phyloP scores from a whole-genome alignment of 2,329 filamentous ascomycete species.

The Colletotrichum caudatum region DNA sequence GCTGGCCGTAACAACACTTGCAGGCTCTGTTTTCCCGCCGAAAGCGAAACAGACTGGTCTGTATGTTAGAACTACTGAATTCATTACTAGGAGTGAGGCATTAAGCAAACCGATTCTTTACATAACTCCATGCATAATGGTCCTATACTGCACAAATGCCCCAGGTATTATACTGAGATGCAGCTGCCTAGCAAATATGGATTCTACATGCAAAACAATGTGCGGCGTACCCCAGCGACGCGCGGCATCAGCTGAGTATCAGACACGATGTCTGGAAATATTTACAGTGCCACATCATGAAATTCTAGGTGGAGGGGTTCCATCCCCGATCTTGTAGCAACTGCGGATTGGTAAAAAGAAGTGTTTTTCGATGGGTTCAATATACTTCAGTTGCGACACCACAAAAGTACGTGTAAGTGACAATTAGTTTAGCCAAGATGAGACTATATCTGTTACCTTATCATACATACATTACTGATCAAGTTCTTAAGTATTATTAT shows the following conservation, averaged over 20 bases:
- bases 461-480: too few species aligned
- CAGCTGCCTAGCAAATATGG: not conserved
- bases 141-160: not conserved
- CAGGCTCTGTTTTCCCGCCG: not conserved
- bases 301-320: too few species aligned
- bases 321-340: too few species aligned
- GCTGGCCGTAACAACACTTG: not conserved
- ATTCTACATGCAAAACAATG: not conserved
- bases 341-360: too few species aligned
- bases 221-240: not conserved
- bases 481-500: too few species aligned
- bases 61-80: rapidly evolving
- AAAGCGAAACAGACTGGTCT: not conserved
- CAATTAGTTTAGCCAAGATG: too few species aligned
- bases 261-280: not conserved
- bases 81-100: not conserved
- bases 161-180: not conserved
- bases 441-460: too few species aligned
- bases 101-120: too few species aligned
- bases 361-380: too few species aligned
- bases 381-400: too few species aligned
- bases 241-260: not conserved
- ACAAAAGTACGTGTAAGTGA: too few species aligned
- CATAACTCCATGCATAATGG: not conserved
- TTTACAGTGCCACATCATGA: not conserved